Base-by-base conservation (phyloP, 805 yeast species). In the Candida oleophila region DNA sequence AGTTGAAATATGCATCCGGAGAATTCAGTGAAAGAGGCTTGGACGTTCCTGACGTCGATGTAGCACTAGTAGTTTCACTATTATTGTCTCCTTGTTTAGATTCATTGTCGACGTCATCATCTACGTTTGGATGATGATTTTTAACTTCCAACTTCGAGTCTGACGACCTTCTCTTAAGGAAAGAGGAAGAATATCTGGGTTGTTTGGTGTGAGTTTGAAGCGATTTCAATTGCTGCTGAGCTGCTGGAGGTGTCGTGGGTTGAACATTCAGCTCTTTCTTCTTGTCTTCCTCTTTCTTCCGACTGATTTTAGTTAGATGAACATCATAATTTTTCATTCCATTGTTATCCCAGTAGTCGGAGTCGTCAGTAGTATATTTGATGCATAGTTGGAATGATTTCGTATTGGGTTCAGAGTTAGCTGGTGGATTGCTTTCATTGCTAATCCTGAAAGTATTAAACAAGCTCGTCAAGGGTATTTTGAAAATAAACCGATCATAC, bases 321-420 rank as follows among this genome's bases (percentile, higher is more conserved):
- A 89, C 64, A 38, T 69, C 73, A 64, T 85, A 89, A 65, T 89
- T 89, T 39, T 65, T 61, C 43, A 60, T 59, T 34, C 65, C 51
- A 65, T 89, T 89, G 67, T 87, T 89, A 62, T 89, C 96, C 96
- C 96, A 89, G 57, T 61, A 77, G 53, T 83, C 90, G 39, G 59
- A 55, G 14, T 75, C 74, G 38, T 66, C 62, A 16, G 80, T 65
- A 41, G 60, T 56, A 60, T 79, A 87, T 45, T 77, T 74, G 37
- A 85, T 74, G 56, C 95, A 87, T 54, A 87, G 67, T 38, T 70
- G 65, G 39, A 45, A 62, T 61, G 18, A 44, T 48, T 16, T 62
- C 55, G 42, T 57, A 63, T 45, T 48, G 60, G 32, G 44, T 43
- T 40, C 48, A 22, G 30, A 15, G 14, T 16, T 16, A 4, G 43